A percentile compares a stretch with the other conserved stretches of the same genome.
Evolutionary conservation across 2,329 filamentous ascomycete genomes (phyloP).

Genomic region (Fusarium musae): DNA sequence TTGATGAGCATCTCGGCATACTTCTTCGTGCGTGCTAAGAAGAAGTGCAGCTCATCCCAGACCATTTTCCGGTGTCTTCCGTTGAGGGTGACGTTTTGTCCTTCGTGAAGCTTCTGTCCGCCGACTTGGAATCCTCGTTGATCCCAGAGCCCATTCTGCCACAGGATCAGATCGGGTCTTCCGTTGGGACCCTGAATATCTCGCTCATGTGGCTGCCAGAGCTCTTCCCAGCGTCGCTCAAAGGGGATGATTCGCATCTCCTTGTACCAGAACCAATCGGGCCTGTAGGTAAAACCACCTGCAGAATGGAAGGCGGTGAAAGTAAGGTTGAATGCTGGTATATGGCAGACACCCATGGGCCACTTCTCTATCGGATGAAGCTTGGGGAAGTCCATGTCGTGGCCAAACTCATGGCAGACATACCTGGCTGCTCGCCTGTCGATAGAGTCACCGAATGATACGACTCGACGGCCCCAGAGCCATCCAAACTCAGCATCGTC

Average conservation of each 20-base stretch:
- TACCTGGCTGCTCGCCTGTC: not conserved
- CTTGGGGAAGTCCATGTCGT: not conserved
- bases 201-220: not conserved
- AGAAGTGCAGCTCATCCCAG: slow-evolving; percentile 7
- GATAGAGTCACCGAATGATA: slow-evolving; percentile 4
- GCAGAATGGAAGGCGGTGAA: not conserved
- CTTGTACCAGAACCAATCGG: slow-evolving; percentile 6
- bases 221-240: slow-evolving; percentile 1
- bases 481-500: not conserved
- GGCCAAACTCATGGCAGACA: not conserved
- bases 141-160: slow-evolving; percentile 10
- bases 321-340: not conserved
- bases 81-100: not conserved
- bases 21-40: not conserved
- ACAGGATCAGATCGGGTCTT: not conserved
- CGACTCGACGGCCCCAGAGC: slow-evolving; percentile 1
- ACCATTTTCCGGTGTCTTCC: not conserved
- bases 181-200: not conserved
- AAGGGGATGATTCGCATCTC: not conserved
- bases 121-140: not conserved
- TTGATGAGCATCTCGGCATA: not conserved
- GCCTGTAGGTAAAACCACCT: not conserved
- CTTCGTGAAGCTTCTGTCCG: not conserved
- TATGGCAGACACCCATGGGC: not conserved
- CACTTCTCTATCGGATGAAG: not conserved